Conservation (phyloP, 768 basidiomycete genomes). For the Termitomyces sp. region DNA sequence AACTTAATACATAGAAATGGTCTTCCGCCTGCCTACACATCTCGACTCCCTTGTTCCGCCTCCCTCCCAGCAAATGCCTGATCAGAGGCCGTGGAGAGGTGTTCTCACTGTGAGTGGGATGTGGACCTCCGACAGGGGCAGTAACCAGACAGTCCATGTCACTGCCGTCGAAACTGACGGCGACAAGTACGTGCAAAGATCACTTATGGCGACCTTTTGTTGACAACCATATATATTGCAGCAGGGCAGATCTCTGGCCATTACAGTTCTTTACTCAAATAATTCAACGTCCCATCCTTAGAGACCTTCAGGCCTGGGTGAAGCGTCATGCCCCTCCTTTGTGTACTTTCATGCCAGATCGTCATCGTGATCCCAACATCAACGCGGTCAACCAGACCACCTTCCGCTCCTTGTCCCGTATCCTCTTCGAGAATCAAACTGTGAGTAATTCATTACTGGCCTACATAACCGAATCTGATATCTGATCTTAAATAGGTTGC, state of each 20-base stretch:
- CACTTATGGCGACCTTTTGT: slow-evolving; percentile 15
- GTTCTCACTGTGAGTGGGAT: slow-evolving; percentile 50
- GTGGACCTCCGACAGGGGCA: slow-evolving; percentile 44
- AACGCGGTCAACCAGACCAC: slow-evolving; percentile 50
- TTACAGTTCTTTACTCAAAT: slow-evolving; percentile 43
- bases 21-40: slow-evolving; percentile 62
- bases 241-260: slow-evolving; percentile 60
- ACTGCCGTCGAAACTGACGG: slow-evolving; percentile 71
- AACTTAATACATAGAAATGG: slow-evolving; percentile 42
- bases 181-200: slow-evolving; percentile 52
- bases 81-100: slow-evolving; percentile 57
- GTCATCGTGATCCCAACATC: slow-evolving; percentile 46
- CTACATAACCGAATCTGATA: slow-evolving; percentile 9
- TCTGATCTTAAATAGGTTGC: slow-evolving; percentile 38
- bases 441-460: slow-evolving; percentile 33
- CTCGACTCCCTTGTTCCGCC: slow-evolving; percentile 59
- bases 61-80: slow-evolving; percentile 43
- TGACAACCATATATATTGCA: slow-evolving; percentile 29
- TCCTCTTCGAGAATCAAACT: slow-evolving; percentile 50
- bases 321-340: slow-evolving; percentile 45
- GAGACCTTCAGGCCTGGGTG: slow-evolving; percentile 53
- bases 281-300: slow-evolving; percentile 38
- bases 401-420: slow-evolving; percentile 54
- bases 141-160: slow-evolving; percentile 53
- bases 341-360: slow-evolving; percentile 65